Conservation (phyloP, 2,329 filamentous ascomycete species). For the Mycosphaerella sp. region DNA sequence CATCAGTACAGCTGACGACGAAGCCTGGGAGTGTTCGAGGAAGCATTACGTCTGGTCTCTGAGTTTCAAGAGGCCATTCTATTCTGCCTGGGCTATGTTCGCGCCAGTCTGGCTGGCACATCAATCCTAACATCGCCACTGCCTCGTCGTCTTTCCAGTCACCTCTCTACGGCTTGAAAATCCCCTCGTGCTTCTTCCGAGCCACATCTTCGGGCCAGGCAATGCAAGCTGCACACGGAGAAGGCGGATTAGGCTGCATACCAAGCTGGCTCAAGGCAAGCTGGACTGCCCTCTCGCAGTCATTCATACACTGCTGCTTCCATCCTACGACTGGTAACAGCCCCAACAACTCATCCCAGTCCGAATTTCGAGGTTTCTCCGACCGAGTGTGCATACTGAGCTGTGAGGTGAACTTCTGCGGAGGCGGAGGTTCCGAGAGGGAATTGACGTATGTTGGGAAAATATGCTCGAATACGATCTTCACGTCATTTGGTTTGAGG, state of each 20-base stretch:
- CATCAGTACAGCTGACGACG: no score
- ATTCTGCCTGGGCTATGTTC: no score
- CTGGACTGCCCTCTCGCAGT: background rate
- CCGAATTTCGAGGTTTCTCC: background rate
- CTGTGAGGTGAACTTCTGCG: background rate
- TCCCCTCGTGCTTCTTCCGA: background rate
- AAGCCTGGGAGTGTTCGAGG: no score
- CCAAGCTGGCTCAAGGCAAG: background rate
- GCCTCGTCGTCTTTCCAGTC: no score
- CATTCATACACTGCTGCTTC: background rate
- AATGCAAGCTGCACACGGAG: background rate
- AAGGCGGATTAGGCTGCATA: background rate
- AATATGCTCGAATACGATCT: background rate
- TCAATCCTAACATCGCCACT: no score
- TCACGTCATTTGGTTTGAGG: background rate
- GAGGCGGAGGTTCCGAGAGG: background rate
- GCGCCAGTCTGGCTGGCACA: no score
- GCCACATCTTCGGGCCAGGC: background rate
- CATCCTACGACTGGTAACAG: background rate
- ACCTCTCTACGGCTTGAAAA: background rate
- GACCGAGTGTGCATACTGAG: background rate
- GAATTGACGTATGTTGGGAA: background rate
- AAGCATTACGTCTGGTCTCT: no score
- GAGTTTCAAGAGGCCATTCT: no score
- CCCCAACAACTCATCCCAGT: background rate